Evolutionary conservation across 2,329 filamentous ascomycete species (phyloP), one percentile per base, ranked within the genome.

Genomic region (Arthrinium puccinioides): DNA sequence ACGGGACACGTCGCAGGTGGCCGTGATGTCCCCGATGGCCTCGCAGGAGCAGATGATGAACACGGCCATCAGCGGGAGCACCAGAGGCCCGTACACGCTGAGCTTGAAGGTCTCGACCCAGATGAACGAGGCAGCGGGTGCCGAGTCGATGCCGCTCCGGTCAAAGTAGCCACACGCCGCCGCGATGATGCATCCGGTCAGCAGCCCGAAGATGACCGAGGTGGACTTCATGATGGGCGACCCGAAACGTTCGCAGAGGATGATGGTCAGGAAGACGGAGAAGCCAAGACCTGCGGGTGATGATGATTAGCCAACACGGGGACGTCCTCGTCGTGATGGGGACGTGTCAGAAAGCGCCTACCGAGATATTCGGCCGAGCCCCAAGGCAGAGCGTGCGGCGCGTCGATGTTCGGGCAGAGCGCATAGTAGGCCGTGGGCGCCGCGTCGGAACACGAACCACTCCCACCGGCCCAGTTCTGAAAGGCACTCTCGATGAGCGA

Each of bases 151-250:
- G 20, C 76, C 70, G n/a, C 68, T 69, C n/a, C 67, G 66, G 53
- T 84, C 82, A 53, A 89, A 90, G 60, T 90, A 92, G 21, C 84
- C 85, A 36, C 74, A 80, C 2, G 84, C 85, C 0, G 72, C 85
- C 9, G 83, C 84, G 43, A 92, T 84, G 50, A 88, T 82, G 60
- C 85, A 89, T 31, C 86, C 86, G 2, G 82, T 68, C 0, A 87
- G 70, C 5, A 89, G 69, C 11, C 86, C 85, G 39, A 87, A 69
- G 28, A 89, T 76, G 21, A 90, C 84, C 21, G 81, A 79, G 7
- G 78, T 83, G 3, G 79, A 85, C 55, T 89, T 89, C 83, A 92
- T 89, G 46, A 92, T 83, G 0, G 87, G 86, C 0, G 84, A 74
- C 2, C 87, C 87, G 49, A 89, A 88, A 9, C 84, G 76, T 59